Evolutionary conservation across 768 basidiomycete genomes (phyloP), one percentile per base, ranked within the genome.

Genomic region (Pulveroboletus frians): DNA sequence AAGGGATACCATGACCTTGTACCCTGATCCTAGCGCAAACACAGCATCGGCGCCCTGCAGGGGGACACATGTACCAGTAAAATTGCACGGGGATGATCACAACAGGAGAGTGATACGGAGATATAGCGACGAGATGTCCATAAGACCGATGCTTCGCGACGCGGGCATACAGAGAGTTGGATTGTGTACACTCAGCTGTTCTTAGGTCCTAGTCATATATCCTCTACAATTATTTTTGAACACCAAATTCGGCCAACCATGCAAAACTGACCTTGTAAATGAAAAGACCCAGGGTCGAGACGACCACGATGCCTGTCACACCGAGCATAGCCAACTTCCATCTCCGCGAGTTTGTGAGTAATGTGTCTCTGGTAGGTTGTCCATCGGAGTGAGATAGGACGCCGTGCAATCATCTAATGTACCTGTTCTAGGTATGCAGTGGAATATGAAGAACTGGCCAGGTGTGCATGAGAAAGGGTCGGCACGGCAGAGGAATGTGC

Each of bases 251-350:
- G 31, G 17, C 34, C 43, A 13, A 29, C 20, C 11, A 20, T 14
- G 29, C 9, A 43, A 9, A 26, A 43, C 43, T 26, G 27, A 60
- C 50, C 46, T 41, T 21, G 46, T 17, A 39, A 35, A 46, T 10
- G 21, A 20, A n/a, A 27, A 38, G 26, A 44, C 10, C n/a, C 27
- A 37, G 29, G 23, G 47, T 35, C 35, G 41, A 49, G 21, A 43
- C 23, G 40, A 26, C 32, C 42, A 31, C 20, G 32, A 27, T 15
- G 40, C 44, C 15, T 38, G 44, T 32, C 27, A 59, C n/a, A 43
- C 52, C 30, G 53, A 42, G 50, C 58, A 60, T 53, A 56, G 60
- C 51, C 59, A 43, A 15, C 14, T 20, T 20, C 41, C 36, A 60
- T 62, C 47, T 62, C 56, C 53, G 59, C 39, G 39, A 31, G 21